A percentile compares a stretch with the other conserved stretches of the same genome.
Evolutionary conservation across 768 basidiomycete genomes (phyloP).

Genomic region (Xerocomus potaroensis): DNA sequence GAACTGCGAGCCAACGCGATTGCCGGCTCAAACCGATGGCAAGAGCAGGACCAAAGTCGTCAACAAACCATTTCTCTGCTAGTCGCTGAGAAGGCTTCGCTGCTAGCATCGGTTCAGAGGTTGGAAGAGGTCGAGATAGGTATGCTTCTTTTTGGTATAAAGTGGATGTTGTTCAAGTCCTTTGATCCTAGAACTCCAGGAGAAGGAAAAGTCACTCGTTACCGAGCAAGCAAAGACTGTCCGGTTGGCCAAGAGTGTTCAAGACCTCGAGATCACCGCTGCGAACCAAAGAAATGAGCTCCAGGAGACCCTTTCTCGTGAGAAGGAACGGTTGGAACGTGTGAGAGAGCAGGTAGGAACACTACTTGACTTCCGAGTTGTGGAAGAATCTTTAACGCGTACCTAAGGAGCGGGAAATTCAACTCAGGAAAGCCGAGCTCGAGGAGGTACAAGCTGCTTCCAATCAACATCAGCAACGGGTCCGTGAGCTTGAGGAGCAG

Average conservation of each 20-base stretch:
- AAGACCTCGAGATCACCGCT: slow-evolving; percentile 38
- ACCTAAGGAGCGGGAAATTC: slow-evolving; percentile 71
- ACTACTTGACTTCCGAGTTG: not conserved
- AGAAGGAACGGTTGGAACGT: slow-evolving; percentile 46
- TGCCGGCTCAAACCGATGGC: slow-evolving; percentile 15
- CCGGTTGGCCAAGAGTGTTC: slow-evolving; percentile 40
- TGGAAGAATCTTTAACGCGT: not conserved
- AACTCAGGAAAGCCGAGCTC: slow-evolving; percentile 52
- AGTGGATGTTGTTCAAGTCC: not conserved
- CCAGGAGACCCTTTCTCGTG: slow-evolving; percentile 35
- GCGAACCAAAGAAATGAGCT: slow-evolving; percentile 40
- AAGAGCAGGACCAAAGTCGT: slow-evolving; percentile 47
- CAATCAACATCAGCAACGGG: slow-evolving; percentile 50
- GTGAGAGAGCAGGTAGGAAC: slow-evolving; percentile 30
- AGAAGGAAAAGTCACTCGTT: slow-evolving; percentile 38
- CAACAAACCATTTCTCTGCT: slow-evolving; percentile 74
- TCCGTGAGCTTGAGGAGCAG: slow-evolving; percentile 75
- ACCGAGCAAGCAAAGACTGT: slow-evolving; percentile 39
- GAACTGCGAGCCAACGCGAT: slow-evolving; percentile 13
- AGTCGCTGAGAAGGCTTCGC: slow-evolving; percentile 65
- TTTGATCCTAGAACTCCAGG: slow-evolving; percentile 38
- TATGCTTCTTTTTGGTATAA: slow-evolving; percentile 32
- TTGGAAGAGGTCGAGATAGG: slow-evolving; percentile 58
- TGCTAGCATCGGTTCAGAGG: slow-evolving; percentile 54
- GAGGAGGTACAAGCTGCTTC: slow-evolving; percentile 51